Evolutionary conservation across 2,329 filamentous ascomycete species (phyloP).

Genomic region (Sarocladiaceae sp.): DNA sequence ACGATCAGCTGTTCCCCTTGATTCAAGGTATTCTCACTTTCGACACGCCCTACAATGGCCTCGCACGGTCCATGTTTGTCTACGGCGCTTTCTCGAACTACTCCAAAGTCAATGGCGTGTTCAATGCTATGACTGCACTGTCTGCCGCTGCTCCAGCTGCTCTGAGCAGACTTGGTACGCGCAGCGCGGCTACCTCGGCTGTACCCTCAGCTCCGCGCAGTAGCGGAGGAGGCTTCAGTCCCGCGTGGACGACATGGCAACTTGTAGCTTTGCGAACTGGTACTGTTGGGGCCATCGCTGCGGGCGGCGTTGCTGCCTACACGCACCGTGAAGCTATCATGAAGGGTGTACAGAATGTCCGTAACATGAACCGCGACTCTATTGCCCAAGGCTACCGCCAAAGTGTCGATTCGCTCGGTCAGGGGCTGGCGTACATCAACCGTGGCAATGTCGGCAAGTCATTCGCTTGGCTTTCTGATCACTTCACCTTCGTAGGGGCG

Average conservation of each 20-base stretch:
- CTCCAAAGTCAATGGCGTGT: constrained; percentile 51
- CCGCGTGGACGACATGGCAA: constrained; percentile 51
- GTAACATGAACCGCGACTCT: constrained; percentile 42
- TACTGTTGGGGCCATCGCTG: constrained; percentile 75
- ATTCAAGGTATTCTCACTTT: constrained; percentile 79
- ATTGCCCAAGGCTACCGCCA: constrained; percentile 45
- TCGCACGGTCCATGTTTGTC: constrained; percentile 55
- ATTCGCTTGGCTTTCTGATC: constrained; percentile 73
- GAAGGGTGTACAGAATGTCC: constrained; percentile 40
- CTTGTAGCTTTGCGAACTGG: constrained; percentile 74
- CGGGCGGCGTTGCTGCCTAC: constrained; percentile 78
- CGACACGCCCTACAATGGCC: constrained; percentile 77
- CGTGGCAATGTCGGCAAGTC: constrained; percentile 60
- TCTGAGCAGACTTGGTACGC: constrained; percentile 32
- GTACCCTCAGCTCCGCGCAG: constrained; percentile 3
- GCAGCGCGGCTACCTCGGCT: constrained; percentile 17
- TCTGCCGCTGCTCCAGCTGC: constrained; percentile 43
- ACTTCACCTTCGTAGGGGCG: constrained; percentile 81
- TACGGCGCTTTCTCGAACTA: constrained; percentile 59
- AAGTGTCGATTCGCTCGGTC: constrained; percentile 43
- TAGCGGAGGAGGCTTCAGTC: constrained; percentile 17
- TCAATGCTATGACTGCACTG: constrained; percentile 53
- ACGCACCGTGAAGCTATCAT: constrained; percentile 68
- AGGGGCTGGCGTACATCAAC: constrained; percentile 54
- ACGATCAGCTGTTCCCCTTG: constrained; percentile 65